Base-by-base conservation (phyloP, 768 basidiomycete genomes). In the Boletus barrowsii region DNA sequence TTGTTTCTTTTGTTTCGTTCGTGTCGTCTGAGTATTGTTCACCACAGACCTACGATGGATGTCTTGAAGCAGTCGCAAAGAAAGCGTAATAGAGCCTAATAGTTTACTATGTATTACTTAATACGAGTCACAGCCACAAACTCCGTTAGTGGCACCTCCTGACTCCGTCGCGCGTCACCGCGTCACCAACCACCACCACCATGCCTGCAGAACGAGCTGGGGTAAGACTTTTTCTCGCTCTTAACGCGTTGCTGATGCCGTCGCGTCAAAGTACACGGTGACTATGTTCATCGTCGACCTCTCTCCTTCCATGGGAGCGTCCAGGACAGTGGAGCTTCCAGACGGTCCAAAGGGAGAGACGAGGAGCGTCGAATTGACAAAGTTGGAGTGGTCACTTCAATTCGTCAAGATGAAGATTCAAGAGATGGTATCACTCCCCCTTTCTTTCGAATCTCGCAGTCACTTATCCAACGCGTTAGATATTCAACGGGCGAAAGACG, bases 351-450 rank as follows among this genome's bases (percentile, higher is more conserved):
- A 80, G 36, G 82, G 81, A 44, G 79, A 84, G 58, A 62, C 71
- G 35, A 74, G 73, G 42, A 72, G 75, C 14, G 72, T 78, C 36
- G 78, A 89, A 60, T 84, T 87, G 72, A 83, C 88, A 8, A 88
- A 91, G 67, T 77, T 98, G 29, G 83, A 90, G 62, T 88, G 88
- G 81, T 79, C 82, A 1, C 77, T 96, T 42, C 89, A 93, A 65
- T 97, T 87, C 65, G 90, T 91, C 15, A 92, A 90, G 68, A 80
- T 93, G 59, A 93, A 93, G 70, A 81, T 95, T 33, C 92, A 96
- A 66, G 90, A 95, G 56, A 93, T 96, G 87, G 91, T 90, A 50
- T 10, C 69, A 64, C 15, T 13, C 26, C n/a, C 30, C 5, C 17
- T 48, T 32, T 44, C 20, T 40, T 13, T 37, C 2, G 5, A 33